These are phyloP conservation scores for Venustampulla echinocandica DNA, from an alignment of 495 filamentous ascomycete genomes.

Conservation along the genomic window DNA sequence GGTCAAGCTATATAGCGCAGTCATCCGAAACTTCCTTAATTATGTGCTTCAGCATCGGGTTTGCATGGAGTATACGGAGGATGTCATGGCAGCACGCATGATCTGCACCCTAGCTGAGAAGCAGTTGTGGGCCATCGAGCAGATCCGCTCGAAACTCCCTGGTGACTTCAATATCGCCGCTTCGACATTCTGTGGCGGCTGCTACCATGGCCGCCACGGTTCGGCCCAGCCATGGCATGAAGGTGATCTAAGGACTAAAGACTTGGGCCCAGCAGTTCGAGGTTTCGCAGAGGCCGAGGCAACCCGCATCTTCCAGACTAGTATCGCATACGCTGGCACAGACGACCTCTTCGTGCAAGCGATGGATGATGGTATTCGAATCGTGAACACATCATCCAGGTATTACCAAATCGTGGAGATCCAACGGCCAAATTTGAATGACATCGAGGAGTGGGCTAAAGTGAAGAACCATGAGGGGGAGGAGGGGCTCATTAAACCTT, in stretches of 20 bases:
- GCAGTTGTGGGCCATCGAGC: constrained; percentile 52
- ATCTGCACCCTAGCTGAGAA: constrained; percentile 59
- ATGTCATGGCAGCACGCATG: constrained; percentile 55
- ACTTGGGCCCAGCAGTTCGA: constrained; percentile 9
- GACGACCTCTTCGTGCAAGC: constrained; percentile 21
- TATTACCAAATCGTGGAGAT: constrained; percentile 15
- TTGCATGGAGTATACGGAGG: constrained; percentile 65
- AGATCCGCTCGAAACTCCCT: constrained; percentile 40
- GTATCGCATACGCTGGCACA: constrained; percentile 27
- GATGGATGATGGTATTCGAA: background rate
- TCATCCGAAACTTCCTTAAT: constrained; percentile 80
- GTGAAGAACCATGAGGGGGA: constrained; percentile 13
- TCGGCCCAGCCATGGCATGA: constrained; percentile 22
- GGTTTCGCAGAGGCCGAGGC: constrained; percentile 11
- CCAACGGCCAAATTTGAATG: constrained; percentile 6
- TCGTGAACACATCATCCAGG: background rate
- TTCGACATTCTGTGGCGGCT: constrained; percentile 29
- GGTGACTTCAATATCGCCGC: constrained; percentile 56
- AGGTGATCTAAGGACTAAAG: constrained; percentile 11
- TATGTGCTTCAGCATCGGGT: constrained; percentile 80
- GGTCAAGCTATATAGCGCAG: constrained; percentile 44
- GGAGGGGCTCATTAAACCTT: constrained; percentile 24
- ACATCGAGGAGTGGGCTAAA: constrained; percentile 8
- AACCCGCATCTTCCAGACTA: constrained; percentile 32
- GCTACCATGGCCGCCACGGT: constrained; percentile 16